phyloP scores from a whole-genome alignment of 2,329 filamentous ascomycete genomes.

The Diaporthe velutina region DNA sequence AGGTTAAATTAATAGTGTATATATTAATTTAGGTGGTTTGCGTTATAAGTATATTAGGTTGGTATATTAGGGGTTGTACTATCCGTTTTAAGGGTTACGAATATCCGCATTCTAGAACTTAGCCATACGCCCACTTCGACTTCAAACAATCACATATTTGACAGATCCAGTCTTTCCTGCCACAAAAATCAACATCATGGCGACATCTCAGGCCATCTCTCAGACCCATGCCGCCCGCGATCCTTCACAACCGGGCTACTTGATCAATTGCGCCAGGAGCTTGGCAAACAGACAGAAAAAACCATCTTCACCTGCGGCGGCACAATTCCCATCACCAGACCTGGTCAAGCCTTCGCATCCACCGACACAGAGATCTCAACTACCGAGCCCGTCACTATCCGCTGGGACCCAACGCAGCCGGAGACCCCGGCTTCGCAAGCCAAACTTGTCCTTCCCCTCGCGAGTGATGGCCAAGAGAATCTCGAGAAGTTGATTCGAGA shows the following conservation, averaged over 20 bases:
- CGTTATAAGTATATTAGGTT: no score
- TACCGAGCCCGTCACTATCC: slow-evolving; percentile 37
- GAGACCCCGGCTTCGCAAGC: slow-evolving; percentile 1
- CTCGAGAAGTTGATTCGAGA: slow-evolving; percentile 46
- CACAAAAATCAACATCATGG: no score
- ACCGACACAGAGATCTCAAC: background rate
- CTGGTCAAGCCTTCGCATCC: background rate
- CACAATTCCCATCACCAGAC: slow-evolving; percentile 33
- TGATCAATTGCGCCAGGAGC: background rate
- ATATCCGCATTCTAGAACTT: no score
- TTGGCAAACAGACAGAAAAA: background rate
- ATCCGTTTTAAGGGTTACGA: no score
- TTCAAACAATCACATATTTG: no score
- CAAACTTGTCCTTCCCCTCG: slow-evolving; percentile 41
- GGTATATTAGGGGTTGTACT: no score
- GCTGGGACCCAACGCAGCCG: slow-evolving; percentile 39
- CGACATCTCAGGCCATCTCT: background rate
- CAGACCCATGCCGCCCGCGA: background rate
- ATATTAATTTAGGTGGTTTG: no score
- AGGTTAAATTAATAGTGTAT: no score
- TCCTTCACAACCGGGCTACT: background rate
- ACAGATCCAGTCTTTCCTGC: no score
- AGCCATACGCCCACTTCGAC: no score
- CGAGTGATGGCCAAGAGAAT: slow-evolving; percentile 6
- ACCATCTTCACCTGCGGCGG: slow-evolving; percentile 38